These are phyloP conservation scores for Elongisporangium prolatum DNA, from an alignment of 352 stramenopile genomes.

Conservation along the genomic window DNA sequence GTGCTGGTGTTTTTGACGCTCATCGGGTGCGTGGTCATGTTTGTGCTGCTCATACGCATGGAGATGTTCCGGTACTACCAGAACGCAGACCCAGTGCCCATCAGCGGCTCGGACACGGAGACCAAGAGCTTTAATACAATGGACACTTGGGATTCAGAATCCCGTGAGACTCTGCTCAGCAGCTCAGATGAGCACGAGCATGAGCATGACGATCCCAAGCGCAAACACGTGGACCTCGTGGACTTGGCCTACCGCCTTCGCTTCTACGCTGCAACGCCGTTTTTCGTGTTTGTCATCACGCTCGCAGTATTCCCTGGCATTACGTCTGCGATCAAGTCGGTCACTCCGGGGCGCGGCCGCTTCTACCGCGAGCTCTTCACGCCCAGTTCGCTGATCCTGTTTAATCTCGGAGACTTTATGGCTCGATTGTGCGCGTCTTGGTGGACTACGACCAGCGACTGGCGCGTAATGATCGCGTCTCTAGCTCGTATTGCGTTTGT, in stretches of 20 bases:
- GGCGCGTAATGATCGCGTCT: slow-evolving; percentile 30
- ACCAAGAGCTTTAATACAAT: slow-evolving; percentile 19
- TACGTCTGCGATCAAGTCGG: slow-evolving; percentile 64
- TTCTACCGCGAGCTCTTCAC: slow-evolving; percentile 71
- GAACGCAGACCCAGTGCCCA: slow-evolving; percentile 20
- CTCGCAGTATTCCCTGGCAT: slow-evolving; percentile 73
- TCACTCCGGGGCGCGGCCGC: slow-evolving; percentile 29
- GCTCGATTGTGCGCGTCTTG: slow-evolving; percentile 42
- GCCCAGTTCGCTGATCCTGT: slow-evolving; percentile 71
- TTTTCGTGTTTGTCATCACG: slow-evolving; percentile 76
- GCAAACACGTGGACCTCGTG: slow-evolving; percentile 32
- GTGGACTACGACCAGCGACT: slow-evolving; percentile 23
- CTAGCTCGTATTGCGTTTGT: slow-evolving; percentile 48
- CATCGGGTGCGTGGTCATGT: slow-evolving; percentile 43
- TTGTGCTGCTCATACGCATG: slow-evolving; percentile 55
- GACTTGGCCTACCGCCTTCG: slow-evolving; percentile 58
- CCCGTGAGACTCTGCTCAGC: slow-evolving; percentile 31
- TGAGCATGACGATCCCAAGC: neutral
- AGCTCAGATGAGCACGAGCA: slow-evolving; percentile 10
- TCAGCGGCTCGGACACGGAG: neutral
- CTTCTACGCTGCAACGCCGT: slow-evolving; percentile 50
- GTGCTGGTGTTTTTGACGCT: slow-evolving; percentile 67
- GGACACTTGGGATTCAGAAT: slow-evolving; percentile 19
- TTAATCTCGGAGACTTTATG: slow-evolving; percentile 73
- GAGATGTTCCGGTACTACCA: slow-evolving; percentile 67